These are phyloP conservation scores for Elaphomyces granulatus DNA, from an alignment of 495 filamentous ascomycete species.

Conservation along the genomic window DNA sequence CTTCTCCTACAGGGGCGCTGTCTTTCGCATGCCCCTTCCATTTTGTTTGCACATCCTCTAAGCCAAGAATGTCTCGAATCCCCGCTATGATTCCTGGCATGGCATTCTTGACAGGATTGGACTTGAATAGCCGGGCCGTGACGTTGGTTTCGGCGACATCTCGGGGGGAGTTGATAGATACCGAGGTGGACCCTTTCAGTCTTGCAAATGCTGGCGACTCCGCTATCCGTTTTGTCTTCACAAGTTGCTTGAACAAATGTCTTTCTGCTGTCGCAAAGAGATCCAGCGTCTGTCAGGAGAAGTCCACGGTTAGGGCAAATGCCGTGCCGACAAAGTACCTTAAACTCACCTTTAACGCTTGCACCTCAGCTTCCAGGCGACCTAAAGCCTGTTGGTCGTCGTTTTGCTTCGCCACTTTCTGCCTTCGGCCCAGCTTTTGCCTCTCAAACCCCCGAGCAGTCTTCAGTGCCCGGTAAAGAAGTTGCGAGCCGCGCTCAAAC, in stretches of 20 bases:
- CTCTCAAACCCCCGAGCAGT: conserved; percentile 74
- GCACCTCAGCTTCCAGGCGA: conserved; percentile 58
- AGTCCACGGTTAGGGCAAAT: background rate
- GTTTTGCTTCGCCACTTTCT: conserved; percentile 50
- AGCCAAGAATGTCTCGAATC: conserved; percentile 45
- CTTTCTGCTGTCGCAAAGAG: conserved; percentile 46
- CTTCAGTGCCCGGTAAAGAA: conserved; percentile 57
- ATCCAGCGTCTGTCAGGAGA: conserved; percentile 41
- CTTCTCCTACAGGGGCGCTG: background rate
- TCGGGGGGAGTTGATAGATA: conserved; percentile 22
- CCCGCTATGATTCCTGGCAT: conserved; percentile 46
- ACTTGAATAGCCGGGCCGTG: conserved; percentile 63
- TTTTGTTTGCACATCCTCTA: conserved; percentile 32
- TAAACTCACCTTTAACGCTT: conserved; percentile 52
- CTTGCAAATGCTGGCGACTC: conserved; percentile 32
- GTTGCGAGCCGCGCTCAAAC: conserved; percentile 41
- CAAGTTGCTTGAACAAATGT: conserved; percentile 62
- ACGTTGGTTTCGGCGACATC: conserved; percentile 56
- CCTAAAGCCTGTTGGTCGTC: conserved; percentile 24
- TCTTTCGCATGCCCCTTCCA: conserved; percentile 7
- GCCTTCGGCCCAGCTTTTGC: conserved; percentile 67
- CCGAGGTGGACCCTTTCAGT: conserved; percentile 20
- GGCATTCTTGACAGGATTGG: conserved; percentile 54
- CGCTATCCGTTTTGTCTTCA: conserved; percentile 55
- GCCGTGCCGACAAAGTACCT: background rate